Conservation (phyloP, 202 grass and related monocot species). For the Carex sylvatica region DNA sequence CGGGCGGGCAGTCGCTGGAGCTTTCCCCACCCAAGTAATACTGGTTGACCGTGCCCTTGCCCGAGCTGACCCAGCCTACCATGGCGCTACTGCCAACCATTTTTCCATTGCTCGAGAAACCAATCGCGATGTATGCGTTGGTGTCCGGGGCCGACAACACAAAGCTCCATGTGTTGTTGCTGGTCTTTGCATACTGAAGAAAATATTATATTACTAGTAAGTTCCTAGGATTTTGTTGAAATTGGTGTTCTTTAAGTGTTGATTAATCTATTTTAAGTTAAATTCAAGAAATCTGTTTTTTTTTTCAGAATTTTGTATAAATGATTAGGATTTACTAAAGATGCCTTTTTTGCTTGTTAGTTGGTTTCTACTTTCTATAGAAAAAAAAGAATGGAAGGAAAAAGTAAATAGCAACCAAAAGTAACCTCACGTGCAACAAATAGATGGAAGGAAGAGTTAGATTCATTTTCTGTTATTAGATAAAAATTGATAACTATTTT, state of each 20-base stretch:
- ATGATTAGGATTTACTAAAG: not conserved
- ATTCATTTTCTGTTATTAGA: not conserved
- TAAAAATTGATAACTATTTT: no score
- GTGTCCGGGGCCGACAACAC: conserved; percentile 71
- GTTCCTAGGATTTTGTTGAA: conserved; percentile 21
- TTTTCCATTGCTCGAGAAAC: conserved; percentile 60
- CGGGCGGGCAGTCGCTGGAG: conserved; percentile 36
- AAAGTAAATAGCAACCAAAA: not conserved
- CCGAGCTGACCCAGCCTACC: conserved; percentile 45
- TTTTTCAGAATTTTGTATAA: not conserved
- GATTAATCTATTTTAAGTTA: not conserved
- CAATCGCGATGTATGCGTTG: conserved; percentile 57
- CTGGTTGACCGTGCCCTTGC: conserved; percentile 49
- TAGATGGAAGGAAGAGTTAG: not conserved
- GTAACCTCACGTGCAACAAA: not conserved
- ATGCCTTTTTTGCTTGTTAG: not conserved
- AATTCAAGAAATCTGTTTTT: not conserved
- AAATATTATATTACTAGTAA: not conserved
- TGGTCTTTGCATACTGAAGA: conserved; percentile 65
- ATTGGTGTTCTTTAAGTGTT: not conserved
- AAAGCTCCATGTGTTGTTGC: conserved; percentile 63
- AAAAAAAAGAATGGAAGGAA: not conserved
- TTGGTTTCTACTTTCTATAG: not conserved
- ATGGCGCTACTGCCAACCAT: conserved; percentile 86
- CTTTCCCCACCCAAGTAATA: conserved; percentile 59